Evolutionary conservation across 2,329 filamentous ascomycete genomes (phyloP), one percentile per base, ranked within the genome.

Genomic region (Phialophora tarda): DNA sequence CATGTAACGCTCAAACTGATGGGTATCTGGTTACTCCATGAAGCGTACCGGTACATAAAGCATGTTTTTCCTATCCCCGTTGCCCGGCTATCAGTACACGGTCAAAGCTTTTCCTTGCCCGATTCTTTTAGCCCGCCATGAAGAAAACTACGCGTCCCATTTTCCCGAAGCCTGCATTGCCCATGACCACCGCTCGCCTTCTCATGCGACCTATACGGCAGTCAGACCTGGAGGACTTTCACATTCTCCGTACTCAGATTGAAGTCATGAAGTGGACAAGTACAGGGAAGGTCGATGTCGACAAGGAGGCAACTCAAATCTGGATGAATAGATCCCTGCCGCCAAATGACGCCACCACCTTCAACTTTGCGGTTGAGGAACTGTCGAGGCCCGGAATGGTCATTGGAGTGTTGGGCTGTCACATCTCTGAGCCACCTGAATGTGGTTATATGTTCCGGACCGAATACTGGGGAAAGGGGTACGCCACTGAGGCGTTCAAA

Each of bases 241-340:
- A 86, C 68, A 76, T 77, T 24, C 78, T 91, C 61, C 85, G 88
- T 26, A 80, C 79, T 14, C 81, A 88, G 73, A 81, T 82, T 4
- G 86, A 88, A 70, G 85, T 88, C 55, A 91, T 91, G 89, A 75
- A 76, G 62, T 88, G 83, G 81, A 88, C 87, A 61, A 62, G 68
- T 2, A 69, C 73, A 69, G 82, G 81, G 64, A 63, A 71, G 8
- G 70, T 78, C 8, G 83, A 88, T 76, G 67, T 72, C 61, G 77
- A 82, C 71, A 57, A 81, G 1, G 80, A 78, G 1, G 79, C 81
- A 64, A 84, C 85, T 10, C 76, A 75, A 65, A 71, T 66, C 26
- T 80, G 73, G 58, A 72, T 86, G 56, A 74, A 74, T 4, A 70
- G 69, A 11, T 81, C 79, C 34, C 74, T 86, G n/a, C 78, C 84